Conservation (phyloP, 257 asterid species). For the Fraxinus cuspidata region DNA sequence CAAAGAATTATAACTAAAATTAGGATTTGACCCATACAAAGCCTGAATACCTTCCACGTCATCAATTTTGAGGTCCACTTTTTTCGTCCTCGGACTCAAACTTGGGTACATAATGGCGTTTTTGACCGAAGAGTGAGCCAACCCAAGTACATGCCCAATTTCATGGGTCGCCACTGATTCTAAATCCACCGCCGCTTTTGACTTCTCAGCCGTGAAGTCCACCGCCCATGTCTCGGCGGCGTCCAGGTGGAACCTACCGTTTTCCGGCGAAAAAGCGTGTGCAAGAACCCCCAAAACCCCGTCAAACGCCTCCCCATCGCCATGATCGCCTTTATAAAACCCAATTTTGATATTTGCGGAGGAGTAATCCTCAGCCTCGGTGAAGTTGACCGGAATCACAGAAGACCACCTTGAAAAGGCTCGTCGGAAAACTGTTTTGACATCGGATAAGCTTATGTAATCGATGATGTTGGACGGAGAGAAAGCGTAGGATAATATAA, state of each 20-base stretch:
- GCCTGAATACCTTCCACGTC: conserved; percentile 84
- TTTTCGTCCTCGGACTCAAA: conserved; percentile 71
- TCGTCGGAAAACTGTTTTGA: conserved; percentile 40
- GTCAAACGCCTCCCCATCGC: conserved; percentile 86
- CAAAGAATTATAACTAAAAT: conserved; percentile 47
- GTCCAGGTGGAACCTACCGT: conserved; percentile 83
- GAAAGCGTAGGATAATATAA: conserved; percentile 66
- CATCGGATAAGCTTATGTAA: conserved; percentile 39
- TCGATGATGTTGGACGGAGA: conserved; percentile 52
- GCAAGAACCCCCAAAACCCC: conserved; percentile 81
- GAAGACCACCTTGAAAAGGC: conserved; percentile 85
- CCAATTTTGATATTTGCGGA: conserved; percentile 78
- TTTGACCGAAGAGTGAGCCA: conserved; percentile 82
- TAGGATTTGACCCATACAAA: conserved; percentile 81
- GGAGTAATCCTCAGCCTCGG: conserved; percentile 48
- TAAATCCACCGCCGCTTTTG: conserved; percentile 76
- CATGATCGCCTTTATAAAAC: conserved; percentile 80
- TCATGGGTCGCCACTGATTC: conserved; percentile 97
- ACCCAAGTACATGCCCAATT: conserved; percentile 85
- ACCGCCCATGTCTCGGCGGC: conserved; percentile 86
- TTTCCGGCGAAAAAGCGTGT: conserved; percentile 90
- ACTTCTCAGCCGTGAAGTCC: conserved; percentile 51
- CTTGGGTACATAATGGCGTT: conserved; percentile 89
- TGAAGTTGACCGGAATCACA: conserved; percentile 83
- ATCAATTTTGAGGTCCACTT: conserved; percentile 71